Conservation (phyloP, 1,139 yeast genomes). For the Suhomyces bolitotheri region DNA sequence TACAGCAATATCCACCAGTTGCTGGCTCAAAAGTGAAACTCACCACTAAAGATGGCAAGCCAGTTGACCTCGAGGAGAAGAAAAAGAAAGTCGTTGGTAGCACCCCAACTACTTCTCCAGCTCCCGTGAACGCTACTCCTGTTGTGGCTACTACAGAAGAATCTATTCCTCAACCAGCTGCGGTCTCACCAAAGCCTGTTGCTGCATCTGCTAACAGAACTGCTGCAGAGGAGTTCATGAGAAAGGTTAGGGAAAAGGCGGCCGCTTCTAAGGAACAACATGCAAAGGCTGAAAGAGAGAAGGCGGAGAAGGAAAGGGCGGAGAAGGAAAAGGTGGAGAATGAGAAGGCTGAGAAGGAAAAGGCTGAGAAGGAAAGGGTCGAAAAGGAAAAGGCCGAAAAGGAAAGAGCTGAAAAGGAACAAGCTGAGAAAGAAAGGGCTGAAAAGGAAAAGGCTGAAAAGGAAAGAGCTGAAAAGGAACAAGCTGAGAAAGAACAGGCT, state of each 20-base stretch:
- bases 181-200: conserved; percentile 18
- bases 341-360: conserved; percentile 9
- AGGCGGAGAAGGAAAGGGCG: conserved; percentile 13
- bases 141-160: conserved; percentile 11
- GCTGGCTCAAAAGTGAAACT: conserved; percentile 32
- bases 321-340: conserved; percentile 24
- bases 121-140: conserved; percentile 17
- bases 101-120: conserved; percentile 20
- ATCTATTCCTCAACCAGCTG: conserved; percentile 16
- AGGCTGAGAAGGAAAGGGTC: conserved; percentile 7
- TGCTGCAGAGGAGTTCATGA: conserved; percentile 28
- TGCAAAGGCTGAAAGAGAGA: conserved; percentile 11
- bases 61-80: conserved; percentile 47
- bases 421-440: conserved; percentile 18
- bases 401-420: conserved; percentile 22
- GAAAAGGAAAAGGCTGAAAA: conserved; percentile 9
- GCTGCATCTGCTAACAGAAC: conserved; percentile 15
- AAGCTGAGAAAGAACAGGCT: conserved; percentile 11
- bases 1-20: conserved; percentile 17
- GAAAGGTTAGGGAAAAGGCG: conserved; percentile 25
- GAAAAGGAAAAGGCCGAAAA: conserved; percentile 23
- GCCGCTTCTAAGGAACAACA: conserved; percentile 19
- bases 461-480: conserved; percentile 8
- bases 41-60: conserved; percentile 51
- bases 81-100: conserved; percentile 23